Conservation (phyloP, 192 early-diverging fungal genomes). For the Lunasporangiospora selenospora region DNA sequence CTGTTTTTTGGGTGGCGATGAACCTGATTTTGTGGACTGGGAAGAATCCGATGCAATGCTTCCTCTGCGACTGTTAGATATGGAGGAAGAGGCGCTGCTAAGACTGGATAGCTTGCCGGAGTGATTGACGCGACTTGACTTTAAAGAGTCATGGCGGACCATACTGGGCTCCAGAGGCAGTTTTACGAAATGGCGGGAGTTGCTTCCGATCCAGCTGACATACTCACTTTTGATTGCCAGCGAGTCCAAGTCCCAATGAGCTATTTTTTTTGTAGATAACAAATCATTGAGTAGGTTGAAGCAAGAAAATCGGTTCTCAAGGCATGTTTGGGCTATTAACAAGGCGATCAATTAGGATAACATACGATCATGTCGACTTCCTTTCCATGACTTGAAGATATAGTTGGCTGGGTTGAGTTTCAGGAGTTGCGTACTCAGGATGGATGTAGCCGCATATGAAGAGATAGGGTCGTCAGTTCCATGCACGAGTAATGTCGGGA, state of each 20-base stretch:
- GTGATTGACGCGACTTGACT: slow-evolving; percentile 2
- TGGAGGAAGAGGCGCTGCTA: too few species aligned
- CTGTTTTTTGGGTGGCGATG: too few species aligned
- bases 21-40: background rate
- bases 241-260: slow-evolving; percentile 42
- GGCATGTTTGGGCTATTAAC: background rate
- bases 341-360: background rate
- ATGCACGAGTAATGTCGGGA: slow-evolving; percentile 28
- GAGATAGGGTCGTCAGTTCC: slow-evolving; percentile 37
- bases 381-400: slow-evolving; percentile 29
- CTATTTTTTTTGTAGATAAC: background rate
- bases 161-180: slow-evolving; percentile 18
- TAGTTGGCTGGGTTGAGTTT: slow-evolving; percentile 9
- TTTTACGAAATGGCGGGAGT: slow-evolving; percentile 7
- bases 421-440: background rate
- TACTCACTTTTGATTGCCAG: slow-evolving; percentile 6
- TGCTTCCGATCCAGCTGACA: slow-evolving; percentile 22
- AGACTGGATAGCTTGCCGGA: too few species aligned
- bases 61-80: too few species aligned
- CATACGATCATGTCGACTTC: slow-evolving; percentile 36
- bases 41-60: too few species aligned
- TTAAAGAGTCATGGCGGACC: slow-evolving; percentile 15
- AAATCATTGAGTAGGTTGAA: background rate
- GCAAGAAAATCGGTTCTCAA: background rate
- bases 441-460: slow-evolving; percentile 14